Conservation (phyloP, 441 rosid species). For the Bruguiera hainesii region DNA sequence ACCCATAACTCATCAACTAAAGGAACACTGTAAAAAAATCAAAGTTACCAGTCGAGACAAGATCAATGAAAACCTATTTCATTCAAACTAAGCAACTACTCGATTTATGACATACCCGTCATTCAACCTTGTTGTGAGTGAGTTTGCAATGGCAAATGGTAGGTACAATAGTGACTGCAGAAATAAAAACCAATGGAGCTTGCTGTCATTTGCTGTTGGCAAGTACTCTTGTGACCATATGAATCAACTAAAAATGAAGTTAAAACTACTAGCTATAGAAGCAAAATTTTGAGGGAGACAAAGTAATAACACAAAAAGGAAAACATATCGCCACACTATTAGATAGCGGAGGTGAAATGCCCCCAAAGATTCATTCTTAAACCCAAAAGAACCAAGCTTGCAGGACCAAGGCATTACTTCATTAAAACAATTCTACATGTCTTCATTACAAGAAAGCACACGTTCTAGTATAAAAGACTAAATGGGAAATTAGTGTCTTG, state of each 20-base stretch:
- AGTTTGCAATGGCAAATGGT: constrained; percentile 92
- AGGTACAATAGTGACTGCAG: constrained; percentile 83
- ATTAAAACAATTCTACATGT: not conserved
- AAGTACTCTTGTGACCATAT: not conserved
- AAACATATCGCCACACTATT: not conserved
- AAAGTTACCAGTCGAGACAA: constrained; percentile 5
- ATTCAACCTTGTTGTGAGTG: constrained; percentile 75
- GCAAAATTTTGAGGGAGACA: not conserved
- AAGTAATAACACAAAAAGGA: not conserved
- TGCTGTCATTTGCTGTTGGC: not conserved
- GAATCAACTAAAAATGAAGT: not conserved
- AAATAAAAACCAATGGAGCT: constrained; percentile 6
- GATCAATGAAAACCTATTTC: constrained; percentile 9
- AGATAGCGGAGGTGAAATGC: not conserved
- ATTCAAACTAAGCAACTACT: constrained; percentile 1
- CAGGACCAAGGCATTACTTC: not conserved
- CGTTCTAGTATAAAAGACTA: not conserved
- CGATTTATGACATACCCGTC: constrained; percentile 53
- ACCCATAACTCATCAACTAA: constrained; percentile 90
- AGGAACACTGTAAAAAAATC: constrained; percentile 55
- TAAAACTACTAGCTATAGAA: not conserved
- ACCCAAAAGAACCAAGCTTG: not conserved
- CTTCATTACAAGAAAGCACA: not conserved
- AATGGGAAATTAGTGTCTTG: too few species aligned
- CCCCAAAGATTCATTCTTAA: not conserved